A percentile compares a stretch with the other conserved stretches of the same genome.
These are phyloP conservation scores for Fraxinus latifolia DNA, from an alignment of 305 asterid genomes.

Conservation along the genomic window DNA sequence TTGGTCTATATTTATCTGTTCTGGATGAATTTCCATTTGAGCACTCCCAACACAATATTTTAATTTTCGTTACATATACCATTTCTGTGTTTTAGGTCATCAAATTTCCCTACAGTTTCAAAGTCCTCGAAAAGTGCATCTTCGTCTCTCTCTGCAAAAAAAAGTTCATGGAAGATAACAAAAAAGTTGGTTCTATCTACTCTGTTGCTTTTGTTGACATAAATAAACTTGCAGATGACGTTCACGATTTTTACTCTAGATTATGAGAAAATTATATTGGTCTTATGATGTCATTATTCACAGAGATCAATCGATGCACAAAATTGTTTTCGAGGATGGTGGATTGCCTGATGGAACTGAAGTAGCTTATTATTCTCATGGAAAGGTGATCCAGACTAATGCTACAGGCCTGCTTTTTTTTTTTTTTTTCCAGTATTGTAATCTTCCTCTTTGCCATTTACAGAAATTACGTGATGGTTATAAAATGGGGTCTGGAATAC, in stretches of 20 bases:
- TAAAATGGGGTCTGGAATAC: constrained; percentile 50
- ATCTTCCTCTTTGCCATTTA: constrained; percentile 11
- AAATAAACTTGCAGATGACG: constrained; percentile 6
- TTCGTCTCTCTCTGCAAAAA: constrained; percentile 41
- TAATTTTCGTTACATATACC: constrained; percentile 13
- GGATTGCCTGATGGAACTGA: constrained; percentile 61
- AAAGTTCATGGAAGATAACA: constrained; percentile 71
- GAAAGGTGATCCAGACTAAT: constrained; percentile 45
- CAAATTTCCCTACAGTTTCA: constrained; percentile 30
- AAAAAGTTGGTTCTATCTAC: constrained; percentile 56
- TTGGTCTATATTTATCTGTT: constrained; percentile 35
- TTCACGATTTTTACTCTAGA: background rate
- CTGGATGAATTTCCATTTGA: constrained; percentile 11
- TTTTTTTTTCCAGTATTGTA: background rate
- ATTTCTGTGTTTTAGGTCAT: constrained; percentile 44
- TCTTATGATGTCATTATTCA: constrained; percentile 13
- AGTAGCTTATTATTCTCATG: constrained; percentile 52
- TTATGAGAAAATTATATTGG: background rate
- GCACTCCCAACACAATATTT: constrained; percentile 4
- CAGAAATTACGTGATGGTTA: constrained; percentile 55
- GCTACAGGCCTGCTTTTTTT: background rate
- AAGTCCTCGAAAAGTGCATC: constrained; percentile 45
- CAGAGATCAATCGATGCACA: constrained; percentile 60
- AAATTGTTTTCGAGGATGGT: constrained; percentile 50
- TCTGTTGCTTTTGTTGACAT: constrained; percentile 12